Conservation (phyloP, 1,284 basidiomycete species). For the Pseudomicrostroma phylloplanum region DNA sequence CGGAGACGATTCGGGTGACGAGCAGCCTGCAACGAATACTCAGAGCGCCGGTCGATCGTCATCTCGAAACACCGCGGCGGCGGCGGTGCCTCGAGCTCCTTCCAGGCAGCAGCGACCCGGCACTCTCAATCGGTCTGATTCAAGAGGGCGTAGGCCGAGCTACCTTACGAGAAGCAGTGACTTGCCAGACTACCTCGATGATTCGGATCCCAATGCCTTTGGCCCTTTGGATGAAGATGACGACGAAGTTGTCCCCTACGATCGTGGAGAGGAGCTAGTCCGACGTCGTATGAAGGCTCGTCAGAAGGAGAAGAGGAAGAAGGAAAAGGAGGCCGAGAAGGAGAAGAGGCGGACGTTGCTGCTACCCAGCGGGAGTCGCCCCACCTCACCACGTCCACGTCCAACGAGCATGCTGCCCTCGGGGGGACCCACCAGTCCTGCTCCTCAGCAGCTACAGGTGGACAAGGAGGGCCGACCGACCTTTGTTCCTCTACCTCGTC, state of each 20-base stretch:
- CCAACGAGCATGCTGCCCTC: not conserved
- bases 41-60: not conserved
- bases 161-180: not conserved
- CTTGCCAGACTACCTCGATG: slow-evolving; percentile 14
- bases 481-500: slow-evolving; percentile 27
- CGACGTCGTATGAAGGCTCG: slow-evolving; percentile 56
- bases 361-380: slow-evolving; percentile 14
- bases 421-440: not conserved
- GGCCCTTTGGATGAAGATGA: slow-evolving; percentile 48
- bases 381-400: slow-evolving; percentile 6
- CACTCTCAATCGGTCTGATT: slow-evolving; percentile 18
- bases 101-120: not conserved
- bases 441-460: slow-evolving; percentile 7
- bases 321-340: slow-evolving; percentile 47
- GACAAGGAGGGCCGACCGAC: slow-evolving; percentile 33
- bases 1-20: not conserved
- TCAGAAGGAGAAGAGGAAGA: slow-evolving; percentile 46
- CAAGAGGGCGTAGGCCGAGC: slow-evolving; percentile 3
- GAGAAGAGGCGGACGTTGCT: slow-evolving; percentile 16
- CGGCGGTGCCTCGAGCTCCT: not conserved
- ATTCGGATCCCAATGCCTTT: slow-evolving; percentile 25
- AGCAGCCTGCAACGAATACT: not conserved
- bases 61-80: not conserved
- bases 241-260: slow-evolving; percentile 55
- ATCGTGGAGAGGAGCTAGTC: slow-evolving; percentile 58